Evolutionary conservation across 176 grass and related monocot genomes (phyloP).

Genomic region (Pharus latifolius): DNA sequence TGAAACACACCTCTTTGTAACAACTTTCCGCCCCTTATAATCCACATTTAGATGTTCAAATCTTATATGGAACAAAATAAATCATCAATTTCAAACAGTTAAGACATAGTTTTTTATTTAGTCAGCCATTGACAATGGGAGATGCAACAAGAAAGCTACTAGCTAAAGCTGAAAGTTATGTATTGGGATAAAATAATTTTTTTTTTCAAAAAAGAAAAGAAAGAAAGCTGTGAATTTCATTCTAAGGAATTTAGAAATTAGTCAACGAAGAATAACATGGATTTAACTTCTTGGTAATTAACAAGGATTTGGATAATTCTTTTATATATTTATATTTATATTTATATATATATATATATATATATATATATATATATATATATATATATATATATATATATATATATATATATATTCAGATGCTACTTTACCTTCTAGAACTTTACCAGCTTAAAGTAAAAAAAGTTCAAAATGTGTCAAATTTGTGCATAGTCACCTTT

Average conservation of each 20-base stretch:
- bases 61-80: background rate
- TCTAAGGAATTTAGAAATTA: background rate
- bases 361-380: too few species aligned
- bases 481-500: slow-evolving; percentile 1
- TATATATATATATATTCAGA: too few species aligned
- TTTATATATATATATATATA: too few species aligned
- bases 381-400: too few species aligned
- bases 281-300: background rate
- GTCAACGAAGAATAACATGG: background rate
- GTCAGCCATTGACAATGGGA: background rate
- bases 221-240: background rate
- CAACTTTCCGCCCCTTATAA: background rate
- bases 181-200: background rate
- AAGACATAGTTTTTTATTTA: background rate
- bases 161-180: background rate
- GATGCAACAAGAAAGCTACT: background rate
- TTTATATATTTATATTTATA: too few species aligned
- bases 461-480: background rate
- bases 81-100: background rate
- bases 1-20: slow-evolving; percentile 22
- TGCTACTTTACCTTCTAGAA: background rate
- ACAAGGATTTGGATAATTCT: background rate
- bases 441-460: slow-evolving; percentile 9
- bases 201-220: background rate
- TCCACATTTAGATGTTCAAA: background rate